Evolutionary conservation across 805 yeast genomes (phyloP).

Genomic region (Wickerhamiella kazuoi): DNA sequence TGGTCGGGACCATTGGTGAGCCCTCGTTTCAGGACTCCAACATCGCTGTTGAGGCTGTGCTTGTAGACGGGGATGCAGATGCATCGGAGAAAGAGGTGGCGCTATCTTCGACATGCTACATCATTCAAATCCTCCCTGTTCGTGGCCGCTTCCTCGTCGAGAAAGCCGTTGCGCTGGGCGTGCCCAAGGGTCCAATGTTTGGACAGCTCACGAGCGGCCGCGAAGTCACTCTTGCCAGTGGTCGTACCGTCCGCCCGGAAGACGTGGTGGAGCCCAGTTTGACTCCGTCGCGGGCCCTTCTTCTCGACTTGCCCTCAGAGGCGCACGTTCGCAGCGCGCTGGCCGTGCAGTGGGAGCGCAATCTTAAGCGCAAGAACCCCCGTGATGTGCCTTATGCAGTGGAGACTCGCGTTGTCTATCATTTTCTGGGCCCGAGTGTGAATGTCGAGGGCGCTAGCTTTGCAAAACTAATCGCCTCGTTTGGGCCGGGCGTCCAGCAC

Average conservation of each 20-base stretch:
- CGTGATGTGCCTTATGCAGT: constrained; percentile 14
- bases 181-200: constrained; percentile 46
- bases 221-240: constrained; percentile 38
- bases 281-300: constrained; percentile 38
- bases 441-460: constrained; percentile 21
- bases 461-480: constrained; percentile 16
- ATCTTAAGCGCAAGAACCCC: constrained; percentile 6
- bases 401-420: constrained; percentile 42
- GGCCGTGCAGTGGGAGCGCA: neutral
- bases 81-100: constrained; percentile 1
- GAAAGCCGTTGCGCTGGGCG: constrained; percentile 50
- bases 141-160: constrained; percentile 61
- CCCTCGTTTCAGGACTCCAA: constrained; percentile 18
- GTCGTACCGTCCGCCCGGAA: constrained; percentile 40
- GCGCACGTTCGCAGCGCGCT: constrained; percentile 26
- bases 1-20: constrained; percentile 28
- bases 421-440: constrained; percentile 51
- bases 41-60: constrained; percentile 14
- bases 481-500: constrained; percentile 35
- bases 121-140: constrained; percentile 45
- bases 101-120: constrained; percentile 31
- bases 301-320: constrained; percentile 54
- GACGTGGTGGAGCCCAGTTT: constrained; percentile 56
- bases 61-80: neutral
- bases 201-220: constrained; percentile 43